phyloP scores from a whole-genome alignment of 2,329 filamentous ascomycete species.

The Fusarium floridanum region DNA sequence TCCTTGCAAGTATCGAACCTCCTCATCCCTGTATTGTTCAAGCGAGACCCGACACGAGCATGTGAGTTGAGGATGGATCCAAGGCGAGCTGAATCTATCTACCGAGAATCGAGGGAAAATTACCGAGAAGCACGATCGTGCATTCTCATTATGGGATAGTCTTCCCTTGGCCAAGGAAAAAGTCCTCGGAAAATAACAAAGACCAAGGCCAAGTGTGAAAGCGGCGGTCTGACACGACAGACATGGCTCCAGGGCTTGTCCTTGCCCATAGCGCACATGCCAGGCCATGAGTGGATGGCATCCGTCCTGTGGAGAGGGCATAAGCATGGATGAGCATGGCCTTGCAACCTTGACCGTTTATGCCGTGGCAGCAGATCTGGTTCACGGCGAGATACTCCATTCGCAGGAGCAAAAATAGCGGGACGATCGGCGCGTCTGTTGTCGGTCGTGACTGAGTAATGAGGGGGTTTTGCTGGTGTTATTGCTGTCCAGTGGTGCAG shows the following conservation, averaged over 20 bases:
- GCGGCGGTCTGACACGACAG: conserved; percentile 5
- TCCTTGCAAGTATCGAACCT: conserved; percentile 7
- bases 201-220: not conserved
- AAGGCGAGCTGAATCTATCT: conserved; percentile 10
- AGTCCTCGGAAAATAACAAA: conserved; percentile 5
- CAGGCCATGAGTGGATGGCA: conserved; percentile 19
- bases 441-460: conserved; percentile 27
- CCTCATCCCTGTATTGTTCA: conserved; percentile 2
- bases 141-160: conserved; percentile 1
- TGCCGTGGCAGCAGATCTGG: conserved; percentile 37
- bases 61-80: not conserved
- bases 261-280: conserved; percentile 1
- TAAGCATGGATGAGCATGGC: conserved; percentile 36
- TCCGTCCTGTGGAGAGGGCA: conserved; percentile 21
- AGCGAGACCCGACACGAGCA: not conserved
- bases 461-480: conserved; percentile 20
- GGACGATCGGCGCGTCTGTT: conserved; percentile 32
- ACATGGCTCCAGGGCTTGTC: not conserved
- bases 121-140: conserved; percentile 7
- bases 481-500: conserved; percentile 10
- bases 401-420: conserved; percentile 18
- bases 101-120: conserved; percentile 2
- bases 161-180: not conserved
- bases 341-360: conserved; percentile 21
- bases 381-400: conserved; percentile 32